Conservation (phyloP, 169 alveolate species). For the Plasmodium berghei region DNA sequence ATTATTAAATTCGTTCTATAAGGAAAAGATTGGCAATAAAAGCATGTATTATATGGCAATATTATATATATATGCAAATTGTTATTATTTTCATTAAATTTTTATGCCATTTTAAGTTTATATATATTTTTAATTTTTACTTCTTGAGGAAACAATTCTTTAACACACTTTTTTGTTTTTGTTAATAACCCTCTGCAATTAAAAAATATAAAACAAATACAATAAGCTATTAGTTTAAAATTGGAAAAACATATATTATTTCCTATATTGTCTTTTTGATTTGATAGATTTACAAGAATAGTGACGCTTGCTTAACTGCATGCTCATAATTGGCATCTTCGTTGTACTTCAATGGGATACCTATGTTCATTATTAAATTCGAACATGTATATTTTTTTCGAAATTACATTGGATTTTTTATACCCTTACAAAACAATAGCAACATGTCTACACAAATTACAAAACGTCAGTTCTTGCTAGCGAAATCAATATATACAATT, state of each 20-base stretch:
- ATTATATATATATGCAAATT: neutral
- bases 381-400: neutral
- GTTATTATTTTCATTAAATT: neutral
- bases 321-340: constrained; percentile 59
- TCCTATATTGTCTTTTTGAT: neutral
- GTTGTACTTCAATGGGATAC: constrained; percentile 61
- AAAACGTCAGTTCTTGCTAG: too few species aligned
- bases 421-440: too few species aligned
- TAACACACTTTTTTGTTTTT: constrained; percentile 73
- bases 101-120: neutral
- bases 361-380: constrained; percentile 1
- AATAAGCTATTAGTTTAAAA: neutral
- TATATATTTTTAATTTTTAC: constrained; percentile 19
- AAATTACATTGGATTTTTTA: too few species aligned
- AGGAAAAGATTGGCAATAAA: neutral
- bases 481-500: too few species aligned
- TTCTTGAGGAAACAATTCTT: constrained; percentile 73
- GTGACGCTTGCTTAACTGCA: constrained; percentile 75
- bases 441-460: too few species aligned
- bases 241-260: neutral
- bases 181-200: constrained; percentile 64
- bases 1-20: constrained; percentile 50
- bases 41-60: neutral
- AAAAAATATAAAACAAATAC: constrained; percentile 4
- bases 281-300: constrained; percentile 41